phyloP scores from a whole-genome alignment of 2,329 filamentous ascomycete genomes.

The Aspergillus ruber region DNA sequence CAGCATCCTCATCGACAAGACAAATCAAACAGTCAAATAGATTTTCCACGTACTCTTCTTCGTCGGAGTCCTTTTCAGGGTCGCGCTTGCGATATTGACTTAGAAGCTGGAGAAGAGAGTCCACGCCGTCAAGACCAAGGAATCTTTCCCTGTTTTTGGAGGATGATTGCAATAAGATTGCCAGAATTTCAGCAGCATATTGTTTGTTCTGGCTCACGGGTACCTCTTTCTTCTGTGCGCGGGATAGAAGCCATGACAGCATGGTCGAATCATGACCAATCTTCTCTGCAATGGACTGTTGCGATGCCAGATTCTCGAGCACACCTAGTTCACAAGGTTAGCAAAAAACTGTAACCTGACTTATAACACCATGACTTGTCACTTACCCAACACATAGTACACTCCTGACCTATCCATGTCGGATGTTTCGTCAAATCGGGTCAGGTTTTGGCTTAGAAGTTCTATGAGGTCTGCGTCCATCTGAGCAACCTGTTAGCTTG shows the following conservation, averaged over 20 bases:
- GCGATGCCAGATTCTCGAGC: slow-evolving; percentile 77
- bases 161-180: slow-evolving; percentile 77
- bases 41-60: slow-evolving; percentile 94
- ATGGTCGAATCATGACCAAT: slow-evolving; percentile 65
- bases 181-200: slow-evolving; percentile 85
- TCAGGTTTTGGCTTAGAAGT: slow-evolving; percentile 52
- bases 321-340: slow-evolving; percentile 43
- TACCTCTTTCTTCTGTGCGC: slow-evolving; percentile 64
- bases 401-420: slow-evolving; percentile 75
- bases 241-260: slow-evolving; percentile 68
- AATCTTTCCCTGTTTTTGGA: slow-evolving; percentile 58
- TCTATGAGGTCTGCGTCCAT: slow-evolving; percentile 39
- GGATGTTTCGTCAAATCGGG: slow-evolving; percentile 66
- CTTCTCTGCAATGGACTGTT: slow-evolving; percentile 59
- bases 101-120: slow-evolving; percentile 73
- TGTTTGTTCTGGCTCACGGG: slow-evolving; percentile 84
- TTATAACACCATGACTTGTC: background rate
- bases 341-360: background rate
- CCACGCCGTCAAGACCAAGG: slow-evolving; percentile 63
- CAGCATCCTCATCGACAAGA: slow-evolving; percentile 65
- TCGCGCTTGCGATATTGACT: slow-evolving; percentile 81
- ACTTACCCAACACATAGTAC: slow-evolving; percentile 66
- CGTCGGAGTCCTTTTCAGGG: slow-evolving; percentile 75
- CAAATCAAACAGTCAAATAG: slow-evolving; percentile 82
- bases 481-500: slow-evolving; percentile 19